Evolutionary conservation across 306 rosid species (phyloP), one percentile per base, ranked within the genome.

Genomic region (Calophaca sinica): DNA sequence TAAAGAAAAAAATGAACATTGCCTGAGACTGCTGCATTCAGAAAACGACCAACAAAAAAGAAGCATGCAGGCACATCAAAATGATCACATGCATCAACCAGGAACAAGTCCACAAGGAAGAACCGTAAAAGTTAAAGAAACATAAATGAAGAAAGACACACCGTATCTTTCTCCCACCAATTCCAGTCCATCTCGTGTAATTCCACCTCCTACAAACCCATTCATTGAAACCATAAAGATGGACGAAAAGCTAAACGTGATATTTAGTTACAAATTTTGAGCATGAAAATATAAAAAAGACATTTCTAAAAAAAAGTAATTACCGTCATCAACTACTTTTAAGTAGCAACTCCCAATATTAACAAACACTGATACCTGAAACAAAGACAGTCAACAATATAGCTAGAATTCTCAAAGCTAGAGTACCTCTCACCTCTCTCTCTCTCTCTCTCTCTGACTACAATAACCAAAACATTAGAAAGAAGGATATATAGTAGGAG

Each of bases 151-250:
- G 14, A 60, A 38, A 67, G 45, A 35, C 55, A 69, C 76, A 90
- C 98, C 96, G 28, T 91, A 90, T 91, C 98, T 88, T 81, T 94
- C 90, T 85, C 98, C 98, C 48, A 85, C 73, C 83, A 90, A 78
- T 57, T 77, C 90, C 82, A 94, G 77, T 72, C 91, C 98, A 76
- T 91, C 98, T 63, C 97, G 90, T 41, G 87, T 77, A 74, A 91
- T 84, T 60, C 98, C 96, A 52, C 81, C 72, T 70, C 98, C 98
- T 91, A 80, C 64, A 85, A 84, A 79, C 36, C 66, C 36, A 73
- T 39, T 65, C 31, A 59, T 58, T 5, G 11, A 45, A 58, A 60
- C 53, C 73, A 60, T 15, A 32, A 72, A 49, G 31, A 10, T n/a
- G n/a, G 13, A 59, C 14, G 0, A 51, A 44, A 44, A 64, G 11